Conservation (phyloP, 2,329 filamentous ascomycete species). For the Capronia coronata region DNA sequence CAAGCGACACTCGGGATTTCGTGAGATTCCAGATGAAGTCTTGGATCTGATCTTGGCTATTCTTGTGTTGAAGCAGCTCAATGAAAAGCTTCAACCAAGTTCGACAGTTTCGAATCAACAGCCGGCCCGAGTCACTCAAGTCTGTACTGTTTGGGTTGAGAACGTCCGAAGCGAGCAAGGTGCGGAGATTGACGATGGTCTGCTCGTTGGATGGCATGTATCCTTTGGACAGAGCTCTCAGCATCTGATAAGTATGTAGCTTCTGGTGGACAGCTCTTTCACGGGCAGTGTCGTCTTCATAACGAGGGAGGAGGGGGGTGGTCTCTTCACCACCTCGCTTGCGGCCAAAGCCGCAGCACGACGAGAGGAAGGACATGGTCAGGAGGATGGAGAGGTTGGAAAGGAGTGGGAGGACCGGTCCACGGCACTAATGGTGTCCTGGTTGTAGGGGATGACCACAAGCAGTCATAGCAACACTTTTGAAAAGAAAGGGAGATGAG, state of each 20-base stretch:
- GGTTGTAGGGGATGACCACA: not conserved
- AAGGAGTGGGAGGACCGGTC: not conserved
- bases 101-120: constrained; percentile 64
- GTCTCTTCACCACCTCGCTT: constrained; percentile 51
- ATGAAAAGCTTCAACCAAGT: constrained; percentile 74
- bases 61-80: constrained; percentile 75
- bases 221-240: constrained; percentile 70
- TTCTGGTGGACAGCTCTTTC: constrained; percentile 74
- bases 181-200: constrained; percentile 68
- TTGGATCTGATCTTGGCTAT: constrained; percentile 76
- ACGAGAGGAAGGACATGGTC: constrained; percentile 46
- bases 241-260: constrained; percentile 87
- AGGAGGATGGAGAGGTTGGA: not conserved
- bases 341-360: constrained; percentile 58
- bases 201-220: constrained; percentile 93
- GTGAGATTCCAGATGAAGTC: constrained; percentile 82
- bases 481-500: too few relatives aligned
- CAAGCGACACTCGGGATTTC: constrained; percentile 64
- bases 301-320: constrained; percentile 73
- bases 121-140: constrained; percentile 69
- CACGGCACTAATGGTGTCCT: not conserved
- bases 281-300: constrained; percentile 71
- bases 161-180: constrained; percentile 68
- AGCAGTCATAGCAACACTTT: not conserved
- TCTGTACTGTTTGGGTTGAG: constrained; percentile 69